Evolutionary conservation across 2,329 filamentous ascomycete species (phyloP), one percentile per base, ranked within the genome.

Genomic region (Nannizzia gypsea): DNA sequence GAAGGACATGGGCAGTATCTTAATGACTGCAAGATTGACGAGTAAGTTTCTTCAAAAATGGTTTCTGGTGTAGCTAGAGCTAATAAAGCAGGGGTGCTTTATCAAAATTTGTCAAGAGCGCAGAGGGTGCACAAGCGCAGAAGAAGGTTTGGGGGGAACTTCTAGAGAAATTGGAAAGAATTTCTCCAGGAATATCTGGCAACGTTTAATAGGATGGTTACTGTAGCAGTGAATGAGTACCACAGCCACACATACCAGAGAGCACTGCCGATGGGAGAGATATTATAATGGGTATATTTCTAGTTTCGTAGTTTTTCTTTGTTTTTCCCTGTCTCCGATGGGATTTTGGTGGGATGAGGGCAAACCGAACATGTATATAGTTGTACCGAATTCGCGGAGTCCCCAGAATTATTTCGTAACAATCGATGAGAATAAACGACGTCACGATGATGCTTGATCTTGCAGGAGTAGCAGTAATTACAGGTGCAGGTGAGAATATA

Each of bases 1-100:
- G 72, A 74, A 58, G 68, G 68, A 1, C 73, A 78, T 60, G 77
- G 78, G 2, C 63, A 73, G 61, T 78, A 76, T 61, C 66, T 77
- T 60, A 65, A 26, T 9, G 42, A 59, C 36, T 48, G 44, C 24
- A 46, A 50, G 42, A 50, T 59, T 52, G 40, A 56, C 34, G 34
- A 40, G 52, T 56, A 44, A 34, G 57, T 24, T 36, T 9, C n/a
- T 44, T 3, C 13, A 20, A 20, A 9, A 13, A 8, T 22, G 22
- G 3, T 24, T 13, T 24, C 22, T 50, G 6, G 9, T 4, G 20
- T 28, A 26, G 22, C 5, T 22, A 22, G 26, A 24, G 20, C 44
- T 50, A 50, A 50, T 20, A 50, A 15, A 28, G 3, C 9, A 50
- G 44, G 44, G 20, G 44, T 6, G 57, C 44, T 9, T 50, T 50